A percentile compares a stretch with the other conserved stretches of the same genome.
Conservation (phyloP, 345 rosid species). For the Aquilaria yunnanensis region DNA sequence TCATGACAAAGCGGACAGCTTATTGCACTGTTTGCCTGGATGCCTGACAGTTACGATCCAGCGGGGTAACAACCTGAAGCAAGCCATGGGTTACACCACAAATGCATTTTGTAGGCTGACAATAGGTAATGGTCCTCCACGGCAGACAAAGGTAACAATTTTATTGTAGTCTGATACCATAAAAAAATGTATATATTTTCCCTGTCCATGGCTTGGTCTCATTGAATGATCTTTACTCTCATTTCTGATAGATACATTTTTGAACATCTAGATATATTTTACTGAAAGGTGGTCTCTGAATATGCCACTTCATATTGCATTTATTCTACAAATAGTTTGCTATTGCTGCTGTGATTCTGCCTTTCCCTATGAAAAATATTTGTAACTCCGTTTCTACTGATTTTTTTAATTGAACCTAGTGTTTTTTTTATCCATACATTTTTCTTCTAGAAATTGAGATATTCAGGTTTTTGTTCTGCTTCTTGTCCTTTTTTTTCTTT, state of each 20-base stretch:
- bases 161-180: background rate
- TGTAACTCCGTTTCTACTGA: background rate
- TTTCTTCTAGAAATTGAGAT: background rate
- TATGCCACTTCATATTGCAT: background rate
- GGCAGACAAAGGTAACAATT: conserved; percentile 72
- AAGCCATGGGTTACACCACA: conserved; percentile 59
- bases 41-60: conserved; percentile 69
- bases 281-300: no score
- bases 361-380: background rate
- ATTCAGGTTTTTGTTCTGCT: background rate
- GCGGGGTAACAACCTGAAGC: conserved; percentile 83
- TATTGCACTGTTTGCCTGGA: conserved; percentile 92
- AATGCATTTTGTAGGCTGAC: conserved; percentile 82
- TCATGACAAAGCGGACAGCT: conserved; percentile 76
- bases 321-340: background rate
- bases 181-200: background rate
- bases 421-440: background rate
- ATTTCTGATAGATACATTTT: background rate
- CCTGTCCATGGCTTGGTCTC: background rate
- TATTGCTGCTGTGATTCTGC: background rate
- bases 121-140: conserved; percentile 76
- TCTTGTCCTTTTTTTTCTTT: background rate
- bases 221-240: background rate
- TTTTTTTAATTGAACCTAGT: background rate
- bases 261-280: background rate